Evolutionary conservation across 345 rosid genomes (phyloP), one percentile per base, ranked within the genome.

Genomic region (Eucalyptus urophylla): DNA sequence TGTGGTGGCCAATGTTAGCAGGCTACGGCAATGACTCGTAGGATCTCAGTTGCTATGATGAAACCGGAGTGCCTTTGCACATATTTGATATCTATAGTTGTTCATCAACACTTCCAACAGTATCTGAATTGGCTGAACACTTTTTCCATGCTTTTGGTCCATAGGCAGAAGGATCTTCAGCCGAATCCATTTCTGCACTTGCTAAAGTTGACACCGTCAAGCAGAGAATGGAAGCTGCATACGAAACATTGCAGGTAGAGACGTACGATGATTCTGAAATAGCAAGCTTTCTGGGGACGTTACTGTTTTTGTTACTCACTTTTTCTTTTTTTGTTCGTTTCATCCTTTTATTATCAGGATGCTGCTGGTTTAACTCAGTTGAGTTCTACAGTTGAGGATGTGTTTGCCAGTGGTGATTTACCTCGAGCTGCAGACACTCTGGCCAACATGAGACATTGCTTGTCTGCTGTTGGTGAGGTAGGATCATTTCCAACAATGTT

Each of bases 391-490:
- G 99, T 98, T 62, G 99, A 98, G 94, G 99, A 96, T 94, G 99
- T 98, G 25, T 98, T 98, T 91, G 96, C 98, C 58, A 97, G 98
- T 24, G 98, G 99, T 8, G 99, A 98, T 93, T 98, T 98, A 94
- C 98, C 99, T 87, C 97, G 96, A 49, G 99, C 99, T 69, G 99
- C 99, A 25, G 99, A 98, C 91, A 98, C 99, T 88, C 94, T 98
- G 96, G 97, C 99, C 88, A 97, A 95, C 92, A 98, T 98, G 99
- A 95, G 97, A 93, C 99, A 96, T 93, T 98, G 99, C 92, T 90
- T 98, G 91, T 95, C 99, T 90, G 99, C 99, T 87, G 99, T 98
- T 25, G 99, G 99, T 29, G 99, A 98, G 98, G 99, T 97, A 90
- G 85, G 85, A 43, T 40, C 15, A 40, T 40, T 40, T 76, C 47